Percentiles rank a stretch among this genome's conserved stretches.
phyloP scores from a whole-genome alignment of 768 basidiomycete species.

The Naganishia antarctica region DNA sequence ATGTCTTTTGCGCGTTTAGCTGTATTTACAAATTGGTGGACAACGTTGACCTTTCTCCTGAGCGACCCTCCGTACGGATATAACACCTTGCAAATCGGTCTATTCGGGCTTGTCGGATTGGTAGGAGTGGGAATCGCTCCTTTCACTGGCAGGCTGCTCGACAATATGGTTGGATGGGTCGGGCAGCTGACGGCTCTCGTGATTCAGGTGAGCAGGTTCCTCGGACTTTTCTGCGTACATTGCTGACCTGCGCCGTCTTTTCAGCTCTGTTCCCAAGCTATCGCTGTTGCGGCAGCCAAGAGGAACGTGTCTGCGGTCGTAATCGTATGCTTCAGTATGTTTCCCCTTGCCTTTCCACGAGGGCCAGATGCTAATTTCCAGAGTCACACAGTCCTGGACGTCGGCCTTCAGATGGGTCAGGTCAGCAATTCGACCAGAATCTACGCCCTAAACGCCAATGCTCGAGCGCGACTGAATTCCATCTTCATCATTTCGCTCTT shows the following conservation, averaged over 20 bases:
- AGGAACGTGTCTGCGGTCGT: conserved; percentile 67
- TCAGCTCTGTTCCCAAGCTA: conserved; percentile 57
- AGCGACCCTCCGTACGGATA: conserved; percentile 65
- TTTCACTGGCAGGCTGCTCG: conserved; percentile 63
- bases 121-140: conserved; percentile 63
- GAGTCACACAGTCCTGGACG: conserved; percentile 53
- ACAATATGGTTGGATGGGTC: conserved; percentile 71
- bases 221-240: not conserved
- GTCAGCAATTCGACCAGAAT: conserved; percentile 63
- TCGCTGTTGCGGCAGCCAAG: conserved; percentile 68
- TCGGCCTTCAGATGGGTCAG: conserved; percentile 69
- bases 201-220: conserved; percentile 24
- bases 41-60: conserved; percentile 66
- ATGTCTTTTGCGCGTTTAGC: conserved; percentile 18
- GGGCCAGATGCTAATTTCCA: not conserved
- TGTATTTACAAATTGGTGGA: conserved; percentile 39
- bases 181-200: conserved; percentile 60
- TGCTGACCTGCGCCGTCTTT: conserved; percentile 34
- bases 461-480: conserved; percentile 70
- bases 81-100: conserved; percentile 61
- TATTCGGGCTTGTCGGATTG: conserved; percentile 68
- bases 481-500: conserved; percentile 68
- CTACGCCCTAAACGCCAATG: conserved; percentile 53
- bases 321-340: conserved; percentile 60
- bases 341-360: not conserved